Percentiles rank a stretch among this genome's conserved stretches.
These are phyloP conservation scores for Penicillium robsamsonii DNA, from an alignment of 495 filamentous ascomycete genomes.

Conservation along the genomic window DNA sequence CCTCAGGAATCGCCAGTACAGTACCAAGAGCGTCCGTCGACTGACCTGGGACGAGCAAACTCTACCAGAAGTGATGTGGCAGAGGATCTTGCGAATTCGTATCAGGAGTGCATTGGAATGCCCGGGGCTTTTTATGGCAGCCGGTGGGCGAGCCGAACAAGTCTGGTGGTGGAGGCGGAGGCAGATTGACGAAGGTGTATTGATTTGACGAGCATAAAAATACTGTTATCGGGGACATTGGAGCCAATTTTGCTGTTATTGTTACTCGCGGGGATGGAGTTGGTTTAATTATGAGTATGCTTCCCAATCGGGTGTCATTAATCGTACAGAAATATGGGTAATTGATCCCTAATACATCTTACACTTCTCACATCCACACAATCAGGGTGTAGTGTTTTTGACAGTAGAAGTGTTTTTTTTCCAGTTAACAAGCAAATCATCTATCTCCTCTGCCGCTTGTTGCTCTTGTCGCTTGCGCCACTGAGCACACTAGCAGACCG, in stretches of 20 bases:
- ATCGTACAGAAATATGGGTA: slow-evolving; percentile 40
- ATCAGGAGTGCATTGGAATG: slow-evolving; percentile 33
- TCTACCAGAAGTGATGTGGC: slow-evolving; percentile 18
- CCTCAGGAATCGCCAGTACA: slow-evolving; percentile 16
- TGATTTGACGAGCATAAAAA: background rate
- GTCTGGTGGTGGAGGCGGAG: slow-evolving; percentile 16
- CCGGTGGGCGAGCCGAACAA: slow-evolving; percentile 28
- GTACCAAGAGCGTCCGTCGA: slow-evolving; percentile 16
- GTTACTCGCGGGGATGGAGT: slow-evolving; percentile 10
- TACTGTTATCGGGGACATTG: slow-evolving; percentile 5
- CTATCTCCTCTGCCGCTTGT: slow-evolving; percentile 69
- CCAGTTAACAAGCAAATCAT: slow-evolving; percentile 12
- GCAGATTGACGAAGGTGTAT: background rate
- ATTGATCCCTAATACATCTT: slow-evolving; percentile 16
- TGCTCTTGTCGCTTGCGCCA: slow-evolving; percentile 63
- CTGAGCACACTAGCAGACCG: slow-evolving; percentile 76
- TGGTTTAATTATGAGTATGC: slow-evolving; percentile 18
- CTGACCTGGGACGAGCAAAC: slow-evolving; percentile 9
- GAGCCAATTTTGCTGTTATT: slow-evolving; percentile 9
- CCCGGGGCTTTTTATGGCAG: slow-evolving; percentile 30
- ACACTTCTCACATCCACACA: slow-evolving; percentile 5
- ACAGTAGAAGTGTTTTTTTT: no score
- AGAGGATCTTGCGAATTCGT: slow-evolving; percentile 24
- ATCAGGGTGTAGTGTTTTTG: background rate
- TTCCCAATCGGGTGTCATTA: slow-evolving; percentile 29